These are phyloP conservation scores for Diplodia sapinea DNA, from an alignment of 2,329 filamentous ascomycete genomes.

Conservation along the genomic window DNA sequence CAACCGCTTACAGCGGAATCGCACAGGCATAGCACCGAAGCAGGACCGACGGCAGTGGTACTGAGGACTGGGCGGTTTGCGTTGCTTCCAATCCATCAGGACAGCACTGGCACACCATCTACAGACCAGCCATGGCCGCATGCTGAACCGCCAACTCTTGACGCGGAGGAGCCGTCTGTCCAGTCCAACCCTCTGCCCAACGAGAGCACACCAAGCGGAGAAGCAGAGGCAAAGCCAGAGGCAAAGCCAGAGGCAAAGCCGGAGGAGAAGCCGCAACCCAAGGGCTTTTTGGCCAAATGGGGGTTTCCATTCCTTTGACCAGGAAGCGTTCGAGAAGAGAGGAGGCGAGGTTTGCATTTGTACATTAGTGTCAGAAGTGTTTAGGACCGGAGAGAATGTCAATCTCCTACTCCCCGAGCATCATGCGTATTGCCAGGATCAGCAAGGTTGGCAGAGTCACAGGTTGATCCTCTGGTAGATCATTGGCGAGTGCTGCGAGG, in stretches of 20 bases:
- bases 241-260: neutral
- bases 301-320: neutral
- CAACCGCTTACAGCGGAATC: neutral
- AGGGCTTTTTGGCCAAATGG: too few relatives aligned
- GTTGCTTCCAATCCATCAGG: neutral
- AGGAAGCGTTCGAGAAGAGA: neutral
- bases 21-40: neutral
- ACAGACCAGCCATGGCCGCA: neutral
- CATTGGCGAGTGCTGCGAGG: neutral
- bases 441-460: neutral
- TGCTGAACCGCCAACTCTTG: neutral
- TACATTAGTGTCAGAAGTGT: neutral
- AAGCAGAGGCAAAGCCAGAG: neutral
- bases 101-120: neutral
- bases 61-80: neutral
- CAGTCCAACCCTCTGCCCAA: neutral
- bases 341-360: neutral
- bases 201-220: neutral
- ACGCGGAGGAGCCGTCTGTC: neutral
- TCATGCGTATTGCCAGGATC: too few relatives aligned
- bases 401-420: too few relatives aligned
- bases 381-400: too few relatives aligned
- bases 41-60: neutral
- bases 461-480: neutral
- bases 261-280: too few relatives aligned